Evolutionary conservation across 768 basidiomycete genomes (phyloP), one percentile per base, ranked within the genome.

Genomic region (Hirschioporus abietinus): DNA sequence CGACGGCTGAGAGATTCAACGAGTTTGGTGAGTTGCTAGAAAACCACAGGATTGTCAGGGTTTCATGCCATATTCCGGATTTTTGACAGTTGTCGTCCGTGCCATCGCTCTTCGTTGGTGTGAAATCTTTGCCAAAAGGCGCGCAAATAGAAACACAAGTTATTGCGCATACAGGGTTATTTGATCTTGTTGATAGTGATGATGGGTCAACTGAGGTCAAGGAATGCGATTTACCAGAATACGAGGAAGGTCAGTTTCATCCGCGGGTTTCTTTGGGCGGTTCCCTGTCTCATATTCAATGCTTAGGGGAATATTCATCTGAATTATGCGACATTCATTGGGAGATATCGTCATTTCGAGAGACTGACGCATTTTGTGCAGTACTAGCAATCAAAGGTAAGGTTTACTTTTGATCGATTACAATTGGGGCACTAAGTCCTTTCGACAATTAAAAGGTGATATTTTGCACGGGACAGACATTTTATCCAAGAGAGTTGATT

Each of bases 121-220:
- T 92, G 7, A 83, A 85, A 65, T 80, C 83, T 42, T 78, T 95
- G 8, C 93, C 93, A 0, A 92, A 90, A 71, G 82, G 79, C 65
- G 93, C 91, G 1, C 74, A 85, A 35, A 72, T 93, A 12, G 93
- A 95, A 74, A 92, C 92, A 70, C 92, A 94, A 72, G 85, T 88
- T 1, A 69, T 91, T 7, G 73, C 87, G 12, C 91, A 93, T 71
- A 91, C 88, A 0, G 89, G 91, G 2, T 82, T 84, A 36, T 83
- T 81, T 66, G 68, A 74, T n/a, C 65, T 81, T 17, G 65, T 68
- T 4, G 83, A 83, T 63, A 84, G 84, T 36, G 85, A 84, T 35
- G 84, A 81, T 35, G 81, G 78, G n/a, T 84, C 84, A 63, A 34
- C 68, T 0, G 72, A 72, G 5, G 63, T 78, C 34, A 36, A 36